These are phyloP conservation scores for Macrolepiota albuminosa DNA, from an alignment of 768 basidiomycete species.

Conservation along the genomic window DNA sequence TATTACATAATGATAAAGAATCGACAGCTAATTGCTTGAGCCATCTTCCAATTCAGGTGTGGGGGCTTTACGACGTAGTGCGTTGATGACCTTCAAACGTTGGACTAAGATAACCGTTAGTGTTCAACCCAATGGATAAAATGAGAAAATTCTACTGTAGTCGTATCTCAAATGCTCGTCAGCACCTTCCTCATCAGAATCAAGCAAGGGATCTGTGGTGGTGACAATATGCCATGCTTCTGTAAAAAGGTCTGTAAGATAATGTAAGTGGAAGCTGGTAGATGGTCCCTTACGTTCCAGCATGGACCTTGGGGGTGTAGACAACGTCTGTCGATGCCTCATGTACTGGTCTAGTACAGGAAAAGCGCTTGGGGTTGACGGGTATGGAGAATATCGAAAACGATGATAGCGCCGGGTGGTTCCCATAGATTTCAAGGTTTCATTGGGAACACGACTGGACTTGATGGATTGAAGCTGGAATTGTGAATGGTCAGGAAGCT, in stretches of 20 bases:
- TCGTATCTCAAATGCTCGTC: constrained; percentile 65
- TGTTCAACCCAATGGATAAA: constrained; percentile 4
- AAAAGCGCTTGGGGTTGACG: constrained; percentile 9
- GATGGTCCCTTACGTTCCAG: constrained; percentile 53
- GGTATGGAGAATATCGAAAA: constrained; percentile 35
- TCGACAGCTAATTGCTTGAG: background rate
- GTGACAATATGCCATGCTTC: constrained; percentile 71
- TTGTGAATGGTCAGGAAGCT: constrained; percentile 7
- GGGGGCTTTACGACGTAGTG: constrained; percentile 50
- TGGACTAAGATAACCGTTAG: constrained; percentile 35
- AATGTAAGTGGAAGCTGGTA: background rate
- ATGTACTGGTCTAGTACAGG: constrained; percentile 1
- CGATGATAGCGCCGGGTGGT: constrained; percentile 12
- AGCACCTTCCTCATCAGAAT: constrained; percentile 68
- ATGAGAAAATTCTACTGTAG: constrained; percentile 43
- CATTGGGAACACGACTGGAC: constrained; percentile 1
- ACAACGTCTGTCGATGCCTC: constrained; percentile 13
- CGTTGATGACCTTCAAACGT: constrained; percentile 56
- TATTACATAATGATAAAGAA: constrained; percentile 16
- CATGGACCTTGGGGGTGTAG: constrained; percentile 42
- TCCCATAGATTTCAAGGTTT: constrained; percentile 1
- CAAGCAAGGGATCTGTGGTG: constrained; percentile 65
- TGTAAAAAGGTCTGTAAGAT: constrained; percentile 24
- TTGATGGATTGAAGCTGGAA: constrained; percentile 4
- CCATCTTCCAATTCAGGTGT: constrained; percentile 43